Conservation (phyloP, 306 rosid genomes). For the Elaeagnus macrophylla region DNA sequence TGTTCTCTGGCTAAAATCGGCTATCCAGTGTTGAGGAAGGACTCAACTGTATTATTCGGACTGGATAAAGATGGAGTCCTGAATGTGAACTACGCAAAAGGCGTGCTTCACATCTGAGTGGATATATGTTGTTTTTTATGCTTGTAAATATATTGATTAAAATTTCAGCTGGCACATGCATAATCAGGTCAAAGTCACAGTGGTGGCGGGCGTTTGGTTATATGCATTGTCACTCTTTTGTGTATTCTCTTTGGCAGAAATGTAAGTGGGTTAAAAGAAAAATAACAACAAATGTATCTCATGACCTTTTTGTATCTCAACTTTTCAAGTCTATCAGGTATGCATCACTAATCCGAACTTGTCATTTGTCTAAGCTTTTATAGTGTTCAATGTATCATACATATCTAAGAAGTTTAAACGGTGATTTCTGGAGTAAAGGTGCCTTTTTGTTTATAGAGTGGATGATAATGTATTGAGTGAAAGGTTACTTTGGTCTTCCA, state of each 20-base stretch:
- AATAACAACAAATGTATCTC: constrained; percentile 14
- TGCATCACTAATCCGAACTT: not conserved
- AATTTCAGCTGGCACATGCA: constrained; percentile 42
- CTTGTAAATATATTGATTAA: constrained; percentile 79
- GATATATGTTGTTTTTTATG: constrained; percentile 43
- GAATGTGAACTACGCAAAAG: constrained; percentile 49
- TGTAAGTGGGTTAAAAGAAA: constrained; percentile 24
- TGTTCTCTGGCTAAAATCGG: constrained; percentile 13
- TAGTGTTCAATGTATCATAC: too few relatives aligned
- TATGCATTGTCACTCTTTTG: constrained; percentile 61
- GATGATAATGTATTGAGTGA: too few relatives aligned
- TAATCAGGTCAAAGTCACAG: constrained; percentile 80
- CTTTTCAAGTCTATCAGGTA: not conserved
- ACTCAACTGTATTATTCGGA: constrained; percentile 22
- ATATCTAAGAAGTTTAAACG: too few relatives aligned
- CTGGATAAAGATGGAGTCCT: constrained; percentile 19
- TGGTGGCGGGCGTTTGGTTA: constrained; percentile 74
- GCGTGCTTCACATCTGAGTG: constrained; percentile 46
- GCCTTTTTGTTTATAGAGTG: too few relatives aligned
- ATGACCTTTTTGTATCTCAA: constrained; percentile 21
- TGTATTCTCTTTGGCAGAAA: constrained; percentile 39
- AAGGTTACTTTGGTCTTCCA: too few relatives aligned
- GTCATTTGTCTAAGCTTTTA: too few relatives aligned
- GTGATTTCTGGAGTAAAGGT: too few relatives aligned
- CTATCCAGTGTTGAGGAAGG: constrained; percentile 14